Conservation (phyloP, 2,329 filamentous ascomycete genomes). For the Fusarium staphyleae region DNA sequence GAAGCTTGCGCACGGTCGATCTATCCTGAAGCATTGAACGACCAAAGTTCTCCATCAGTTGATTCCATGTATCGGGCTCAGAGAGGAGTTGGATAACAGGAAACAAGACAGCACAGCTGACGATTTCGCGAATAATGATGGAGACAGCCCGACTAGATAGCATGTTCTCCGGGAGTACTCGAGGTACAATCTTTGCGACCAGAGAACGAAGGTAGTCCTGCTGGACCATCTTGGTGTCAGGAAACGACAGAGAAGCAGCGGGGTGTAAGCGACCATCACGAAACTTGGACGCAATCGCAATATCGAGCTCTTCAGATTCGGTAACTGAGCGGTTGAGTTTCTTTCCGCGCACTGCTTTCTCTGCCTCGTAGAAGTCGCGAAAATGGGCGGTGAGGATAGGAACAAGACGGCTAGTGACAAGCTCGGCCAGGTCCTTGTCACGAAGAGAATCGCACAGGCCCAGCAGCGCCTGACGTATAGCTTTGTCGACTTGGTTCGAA, state of each 20-base stretch:
- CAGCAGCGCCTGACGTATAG: slow-evolving; percentile 75
- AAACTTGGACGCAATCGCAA: slow-evolving; percentile 95
- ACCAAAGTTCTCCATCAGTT: slow-evolving; percentile 88
- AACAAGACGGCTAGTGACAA: slow-evolving; percentile 81
- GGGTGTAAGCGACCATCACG: slow-evolving; percentile 86
- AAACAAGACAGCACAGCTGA: slow-evolving; percentile 88
- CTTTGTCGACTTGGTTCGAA: slow-evolving; percentile 83
- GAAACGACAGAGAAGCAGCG: slow-evolving; percentile 81
- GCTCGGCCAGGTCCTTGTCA: slow-evolving; percentile 81
- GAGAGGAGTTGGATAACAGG: slow-evolving; percentile 81
- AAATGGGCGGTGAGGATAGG: slow-evolving; percentile 90
- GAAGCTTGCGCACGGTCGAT: slow-evolving; percentile 90
- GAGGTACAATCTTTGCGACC: slow-evolving; percentile 74
- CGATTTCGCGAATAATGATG: slow-evolving; percentile 84
- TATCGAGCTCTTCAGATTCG: slow-evolving; percentile 93
- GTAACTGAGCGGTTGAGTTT: slow-evolving; percentile 90
- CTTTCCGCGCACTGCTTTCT: slow-evolving; percentile 83
- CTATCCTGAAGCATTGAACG: slow-evolving; percentile 90
- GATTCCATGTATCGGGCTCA: slow-evolving; percentile 97
- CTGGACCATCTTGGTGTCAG: slow-evolving; percentile 83
- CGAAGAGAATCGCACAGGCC: slow-evolving; percentile 76
- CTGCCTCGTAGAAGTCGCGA: slow-evolving; percentile 88
- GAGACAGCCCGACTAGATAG: slow-evolving; percentile 81
- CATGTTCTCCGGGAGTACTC: slow-evolving; percentile 75
- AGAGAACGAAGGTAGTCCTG: slow-evolving; percentile 86